Evolutionary conservation across 129 eudicot species (phyloP), one percentile per base, ranked within the genome.

Genomic region (sunflower (Helianthus annuus)): DNA sequence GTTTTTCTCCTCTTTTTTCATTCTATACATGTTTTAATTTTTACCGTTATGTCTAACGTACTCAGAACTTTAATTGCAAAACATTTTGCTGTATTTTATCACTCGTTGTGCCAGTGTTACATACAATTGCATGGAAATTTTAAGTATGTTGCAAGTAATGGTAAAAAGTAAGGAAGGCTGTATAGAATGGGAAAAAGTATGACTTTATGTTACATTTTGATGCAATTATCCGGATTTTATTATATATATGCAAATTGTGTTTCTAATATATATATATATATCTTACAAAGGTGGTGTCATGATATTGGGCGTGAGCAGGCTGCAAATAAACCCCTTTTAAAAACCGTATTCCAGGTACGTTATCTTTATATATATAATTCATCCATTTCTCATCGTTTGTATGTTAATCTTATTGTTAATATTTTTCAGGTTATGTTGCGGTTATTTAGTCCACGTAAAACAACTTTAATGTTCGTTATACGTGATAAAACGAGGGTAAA

Each of bases 291-390:
- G 79, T 85, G 90, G 90, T 85, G 90, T 70, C 86, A 82, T 73
- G 90, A 85, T 82, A 79, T 85, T 76, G 90, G 86, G 34, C 86
- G 90, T 19, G 90, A 85, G 87, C 90, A 85, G 14, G 90, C 90
- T 62, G 86, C 86, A 27, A 85, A 85, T 73, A 82, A 49, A 67
- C 86, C 90, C 62, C 85, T 86, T 60, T 49, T 86, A 7, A 83
- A 77, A 73, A 83, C 76, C 2, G 87, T 85, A 38, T 82, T 85
- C 75, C 85, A 85, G 90, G 90, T 82, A 65, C 10, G 9, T 6
- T 38, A 27, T 59, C 65, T 29, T 42, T 32, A 10, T 59, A n/a
- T 71, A 9, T 57, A 45, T 44, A 60, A 4, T 46, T 72, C 16
- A 55, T 48, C n/a, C 17, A 3, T 70, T 64, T 52, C 13, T 29